Percentiles rank a stretch among this genome's conserved stretches.
These are phyloP conservation scores for Neofusicoccum cordaticola DNA, from an alignment of 2,329 filamentous ascomycete genomes.

Conservation along the genomic window DNA sequence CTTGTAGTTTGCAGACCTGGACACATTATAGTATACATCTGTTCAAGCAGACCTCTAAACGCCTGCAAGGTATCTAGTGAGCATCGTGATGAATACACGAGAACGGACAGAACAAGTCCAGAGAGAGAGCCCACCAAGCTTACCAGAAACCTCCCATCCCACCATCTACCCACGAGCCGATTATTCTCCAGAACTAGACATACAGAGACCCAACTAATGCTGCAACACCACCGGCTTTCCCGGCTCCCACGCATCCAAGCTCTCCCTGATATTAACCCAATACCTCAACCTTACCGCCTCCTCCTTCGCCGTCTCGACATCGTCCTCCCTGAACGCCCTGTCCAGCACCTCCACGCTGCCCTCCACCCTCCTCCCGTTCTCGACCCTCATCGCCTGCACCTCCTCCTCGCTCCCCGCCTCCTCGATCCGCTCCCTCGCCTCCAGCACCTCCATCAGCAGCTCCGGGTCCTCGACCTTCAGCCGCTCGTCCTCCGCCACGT, in stretches of 20 bases:
- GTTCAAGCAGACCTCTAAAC: not conserved
- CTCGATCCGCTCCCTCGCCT: conserved; percentile 64
- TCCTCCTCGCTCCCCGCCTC: conserved; percentile 59
- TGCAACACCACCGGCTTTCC: conserved; percentile 62
- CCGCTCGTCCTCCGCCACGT: conserved; percentile 76
- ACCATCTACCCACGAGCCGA: not conserved
- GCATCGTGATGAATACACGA: not conserved
- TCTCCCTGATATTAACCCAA: conserved; percentile 85
- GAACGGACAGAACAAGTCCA: not conserved
- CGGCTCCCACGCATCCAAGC: conserved; percentile 77
- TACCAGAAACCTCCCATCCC: too few species aligned
- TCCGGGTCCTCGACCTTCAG: conserved; percentile 67
- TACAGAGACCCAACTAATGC: conserved; percentile 41
- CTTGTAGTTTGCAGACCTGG: not conserved
- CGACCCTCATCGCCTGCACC: conserved; percentile 55
- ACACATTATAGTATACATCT: not conserved
- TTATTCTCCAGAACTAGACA: not conserved
- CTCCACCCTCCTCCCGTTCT: conserved; percentile 67
- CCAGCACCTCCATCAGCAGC: conserved; percentile 75
- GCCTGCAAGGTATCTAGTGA: not conserved
- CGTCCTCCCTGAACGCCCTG: conserved; percentile 62
- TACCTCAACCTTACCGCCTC: conserved; percentile 81
- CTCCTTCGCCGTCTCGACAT: conserved; percentile 63
- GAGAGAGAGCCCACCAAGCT: not conserved
- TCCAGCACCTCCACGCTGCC: conserved; percentile 63